Evolutionary conservation across 352 stramenopile genomes (phyloP).

Genomic region (Phytophthora meadii): DNA sequence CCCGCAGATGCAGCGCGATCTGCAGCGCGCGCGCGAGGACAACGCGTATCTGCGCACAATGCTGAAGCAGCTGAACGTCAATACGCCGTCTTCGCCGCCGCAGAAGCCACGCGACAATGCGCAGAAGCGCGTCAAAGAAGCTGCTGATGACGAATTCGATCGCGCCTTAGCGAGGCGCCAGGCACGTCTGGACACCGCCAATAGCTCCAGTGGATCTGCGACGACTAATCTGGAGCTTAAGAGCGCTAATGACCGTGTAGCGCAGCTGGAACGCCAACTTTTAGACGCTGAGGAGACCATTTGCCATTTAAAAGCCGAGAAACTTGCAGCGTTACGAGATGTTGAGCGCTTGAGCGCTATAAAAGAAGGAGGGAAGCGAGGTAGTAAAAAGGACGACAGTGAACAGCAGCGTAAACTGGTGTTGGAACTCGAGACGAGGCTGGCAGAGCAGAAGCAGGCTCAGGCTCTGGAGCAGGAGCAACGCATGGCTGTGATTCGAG

Average conservation of each 20-base stretch:
- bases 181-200: conserved; percentile 23
- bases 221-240: conserved; percentile 46
- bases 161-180: conserved; percentile 25
- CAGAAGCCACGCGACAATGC: background rate
- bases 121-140: conserved; percentile 13
- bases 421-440: conserved; percentile 46
- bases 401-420: conserved; percentile 35
- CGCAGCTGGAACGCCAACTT: conserved; percentile 55
- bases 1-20: conserved; percentile 36
- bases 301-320: conserved; percentile 79
- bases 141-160: conserved; percentile 21
- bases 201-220: background rate
- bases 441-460: conserved; percentile 44
- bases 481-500: conserved; percentile 64
- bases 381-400: conserved; percentile 5
- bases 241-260: conserved; percentile 63
- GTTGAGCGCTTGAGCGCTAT: conserved; percentile 56
- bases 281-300: conserved; percentile 79
- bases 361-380: background rate
- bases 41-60: conserved; percentile 38
- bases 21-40: conserved; percentile 38
- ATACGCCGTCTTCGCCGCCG: background rate
- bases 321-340: conserved; percentile 56
- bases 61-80: conserved; percentile 29
- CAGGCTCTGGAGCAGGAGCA: conserved; percentile 57